Evolutionary conservation across 331 rosid species (phyloP), one percentile per base, ranked within the genome.

Genomic region (Dryas integrifolia): DNA sequence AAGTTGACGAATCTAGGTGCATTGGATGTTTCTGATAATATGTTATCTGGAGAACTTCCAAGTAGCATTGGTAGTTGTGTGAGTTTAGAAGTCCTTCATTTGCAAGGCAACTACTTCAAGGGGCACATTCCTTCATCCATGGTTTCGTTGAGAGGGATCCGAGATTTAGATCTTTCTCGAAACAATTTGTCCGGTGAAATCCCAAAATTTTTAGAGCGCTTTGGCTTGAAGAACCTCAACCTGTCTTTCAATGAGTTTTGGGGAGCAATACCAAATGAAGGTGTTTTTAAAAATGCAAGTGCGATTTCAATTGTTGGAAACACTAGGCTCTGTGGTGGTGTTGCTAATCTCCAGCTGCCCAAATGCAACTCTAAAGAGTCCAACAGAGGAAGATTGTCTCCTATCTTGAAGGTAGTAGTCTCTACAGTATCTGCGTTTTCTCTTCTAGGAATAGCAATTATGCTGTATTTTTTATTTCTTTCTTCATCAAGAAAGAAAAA

Each of bases 31-130:
- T 64, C 65, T 3, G 21, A 64, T 0, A 75, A 80, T 51, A 49
- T 11, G 18, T 43, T 76, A 30, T 70, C 77, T 7, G 84, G 84
- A 18, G 18, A 50, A 4, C 68, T 80, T 49, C 80, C 84, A 0
- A 11, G 15, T 0, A 47, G 11, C 9, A 48, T 75, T 40, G 80
- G 74, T 2, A 24, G 12, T 15, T 75, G 80, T 26, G 3, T 1
- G 8, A 16, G 64, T 61, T 13, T 75, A 1, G 40, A 45, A 53
- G 0, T 9, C 16, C 58, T 80, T 15, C 2, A 0, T 9, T 5
- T 74, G 49, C 6, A 40, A n/a, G 38, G 21, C 0, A 79, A 74
- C 44, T 26, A 0, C 48, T 80, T 80, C 5, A 53, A 63, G 0
- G 74, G 74, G 11, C 14, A 2, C 60, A 69, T 74, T 43, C 73